Conservation (phyloP, 2,329 filamentous ascomycete genomes). For the Cryphonectria japonica region DNA sequence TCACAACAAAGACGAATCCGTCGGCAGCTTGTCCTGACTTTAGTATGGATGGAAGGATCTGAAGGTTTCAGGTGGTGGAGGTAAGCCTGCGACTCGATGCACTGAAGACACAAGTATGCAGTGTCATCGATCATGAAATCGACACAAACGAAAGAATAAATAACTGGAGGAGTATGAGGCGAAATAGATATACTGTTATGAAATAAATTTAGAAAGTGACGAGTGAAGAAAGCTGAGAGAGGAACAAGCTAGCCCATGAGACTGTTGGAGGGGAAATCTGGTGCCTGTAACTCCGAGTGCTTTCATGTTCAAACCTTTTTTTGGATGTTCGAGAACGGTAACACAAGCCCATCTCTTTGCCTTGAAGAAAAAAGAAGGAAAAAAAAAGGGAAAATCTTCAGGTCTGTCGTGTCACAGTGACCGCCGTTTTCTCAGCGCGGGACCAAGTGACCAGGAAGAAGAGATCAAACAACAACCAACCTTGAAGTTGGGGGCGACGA, state of each 20-base stretch:
- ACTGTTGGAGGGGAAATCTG: not conserved
- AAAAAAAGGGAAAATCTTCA: not conserved
- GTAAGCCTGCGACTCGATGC: not conserved
- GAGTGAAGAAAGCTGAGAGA: not conserved
- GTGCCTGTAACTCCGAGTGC: not conserved
- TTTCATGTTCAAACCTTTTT: not conserved
- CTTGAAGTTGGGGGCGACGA: not conserved
- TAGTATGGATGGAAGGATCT: not conserved
- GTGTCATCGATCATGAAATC: not conserved
- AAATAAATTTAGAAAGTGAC: not conserved
- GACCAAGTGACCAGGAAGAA: not conserved
- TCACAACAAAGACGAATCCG: not conserved
- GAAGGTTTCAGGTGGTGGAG: not conserved
- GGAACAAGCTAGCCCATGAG: not conserved
- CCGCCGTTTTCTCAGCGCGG: not conserved
- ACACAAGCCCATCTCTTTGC: not conserved
- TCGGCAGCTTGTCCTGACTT: not conserved
- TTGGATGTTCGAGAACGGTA: not conserved
- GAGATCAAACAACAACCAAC: not conserved
- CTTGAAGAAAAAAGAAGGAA: not conserved
- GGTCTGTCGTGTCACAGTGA: not conserved
- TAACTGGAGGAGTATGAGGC: not conserved
- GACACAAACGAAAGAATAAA: not conserved
- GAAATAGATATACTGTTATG: not conserved
- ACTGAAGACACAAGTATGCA: constrained; percentile 3